Evolutionary conservation across 208 protist species (phyloP).

Genomic region (Acanthamoeba lenticulata): DNA sequence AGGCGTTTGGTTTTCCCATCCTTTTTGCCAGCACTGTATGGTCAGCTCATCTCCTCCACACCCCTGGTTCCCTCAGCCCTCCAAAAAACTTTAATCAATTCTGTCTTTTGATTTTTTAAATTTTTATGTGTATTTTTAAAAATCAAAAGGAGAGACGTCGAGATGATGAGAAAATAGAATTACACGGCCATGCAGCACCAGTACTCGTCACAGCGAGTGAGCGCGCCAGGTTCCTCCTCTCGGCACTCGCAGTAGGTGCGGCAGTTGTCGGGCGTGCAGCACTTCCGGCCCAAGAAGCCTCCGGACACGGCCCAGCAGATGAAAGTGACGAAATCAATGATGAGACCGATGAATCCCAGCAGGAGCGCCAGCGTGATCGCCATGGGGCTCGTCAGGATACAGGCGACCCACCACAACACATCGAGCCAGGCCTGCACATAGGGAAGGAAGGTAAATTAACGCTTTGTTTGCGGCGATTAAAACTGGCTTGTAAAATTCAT

Average conservation of each 20-base stretch:
- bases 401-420: slow-evolving; percentile 36
- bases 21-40: no score
- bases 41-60: no score
- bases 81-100: no score
- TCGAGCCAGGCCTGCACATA: slow-evolving; percentile 15
- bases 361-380: neutral
- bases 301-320: slow-evolving; percentile 42
- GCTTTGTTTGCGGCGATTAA: neutral
- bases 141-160: neutral
- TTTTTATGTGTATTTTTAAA: neutral
- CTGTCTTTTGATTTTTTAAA: neutral
- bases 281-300: slow-evolving; percentile 33
- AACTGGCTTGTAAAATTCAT: neutral
- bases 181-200: slow-evolving; percentile 49
- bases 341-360: slow-evolving; percentile 9
- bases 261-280: slow-evolving; percentile 50
- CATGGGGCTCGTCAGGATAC: slow-evolving; percentile 44
- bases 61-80: no score
- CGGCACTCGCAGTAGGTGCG: slow-evolving; percentile 51
- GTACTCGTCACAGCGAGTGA: slow-evolving; percentile 52
- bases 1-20: no score
- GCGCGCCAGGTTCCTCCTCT: slow-evolving; percentile 30
- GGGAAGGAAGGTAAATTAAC: neutral
- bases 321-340: slow-evolving; percentile 13
- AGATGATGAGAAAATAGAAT: neutral